Conservation (phyloP, 176 grass and related monocot species). For the Calamus simplicifolius region DNA sequence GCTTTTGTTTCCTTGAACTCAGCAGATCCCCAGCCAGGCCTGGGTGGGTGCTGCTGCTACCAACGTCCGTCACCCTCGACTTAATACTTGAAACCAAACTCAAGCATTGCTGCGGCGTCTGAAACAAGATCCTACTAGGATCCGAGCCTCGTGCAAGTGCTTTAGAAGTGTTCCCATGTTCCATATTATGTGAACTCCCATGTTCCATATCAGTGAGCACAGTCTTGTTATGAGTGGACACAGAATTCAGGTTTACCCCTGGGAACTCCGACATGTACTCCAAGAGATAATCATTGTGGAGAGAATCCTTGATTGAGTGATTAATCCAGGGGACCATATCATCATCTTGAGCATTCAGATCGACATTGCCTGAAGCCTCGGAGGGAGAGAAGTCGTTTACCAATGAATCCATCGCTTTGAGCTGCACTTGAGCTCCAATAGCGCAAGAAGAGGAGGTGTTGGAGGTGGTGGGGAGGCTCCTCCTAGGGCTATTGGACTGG, state of each 20-base stretch:
- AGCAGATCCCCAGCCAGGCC: neutral
- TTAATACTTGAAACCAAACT: neutral
- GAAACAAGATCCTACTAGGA: neutral
- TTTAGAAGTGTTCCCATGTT: neutral
- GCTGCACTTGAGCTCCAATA: neutral
- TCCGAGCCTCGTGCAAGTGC: neutral
- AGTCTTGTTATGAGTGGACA: neutral
- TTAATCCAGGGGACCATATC: conserved; percentile 26
- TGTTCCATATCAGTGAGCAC: neutral
- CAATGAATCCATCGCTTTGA: conserved; percentile 2
- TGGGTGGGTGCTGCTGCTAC: neutral
- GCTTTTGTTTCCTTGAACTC: neutral
- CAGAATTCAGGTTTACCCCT: neutral
- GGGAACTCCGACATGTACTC: conserved; percentile 19
- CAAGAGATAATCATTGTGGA: neutral
- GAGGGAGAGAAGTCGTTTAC: neutral
- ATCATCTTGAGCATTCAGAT: neutral
- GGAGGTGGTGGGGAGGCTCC: neutral
- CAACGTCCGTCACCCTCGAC: neutral
- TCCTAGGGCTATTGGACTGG: conserved; percentile 12
- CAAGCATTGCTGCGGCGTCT: neutral
- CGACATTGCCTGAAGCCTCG: neutral
- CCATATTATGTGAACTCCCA: neutral
- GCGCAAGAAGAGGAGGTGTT: neutral
- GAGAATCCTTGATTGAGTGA: conserved; percentile 20